Evolutionary conservation across 148 eudicot species (phyloP).

Genomic region (Rhododendron ferrugineum): DNA sequence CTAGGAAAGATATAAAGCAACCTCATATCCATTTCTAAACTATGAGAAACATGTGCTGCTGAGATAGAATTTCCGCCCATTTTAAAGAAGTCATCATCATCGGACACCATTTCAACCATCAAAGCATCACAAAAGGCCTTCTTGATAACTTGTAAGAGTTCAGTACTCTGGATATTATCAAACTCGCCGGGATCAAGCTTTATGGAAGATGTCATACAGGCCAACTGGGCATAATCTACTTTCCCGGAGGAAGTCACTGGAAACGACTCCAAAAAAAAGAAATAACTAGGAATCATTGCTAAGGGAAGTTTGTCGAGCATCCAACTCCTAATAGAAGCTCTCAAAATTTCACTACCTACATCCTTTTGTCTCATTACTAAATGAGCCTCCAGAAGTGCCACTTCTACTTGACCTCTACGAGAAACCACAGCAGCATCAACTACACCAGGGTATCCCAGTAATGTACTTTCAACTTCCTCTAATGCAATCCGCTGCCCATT

Average conservation of each 20-base stretch:
- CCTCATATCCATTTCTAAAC: constrained; percentile 78
- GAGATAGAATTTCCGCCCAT: constrained; percentile 82
- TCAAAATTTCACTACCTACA: constrained; percentile 25
- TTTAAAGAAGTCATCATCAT: constrained; percentile 66
- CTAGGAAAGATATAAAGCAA: constrained; percentile 62
- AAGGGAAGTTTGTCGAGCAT: constrained; percentile 55
- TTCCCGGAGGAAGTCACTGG: constrained; percentile 79
- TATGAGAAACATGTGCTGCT: constrained; percentile 77
- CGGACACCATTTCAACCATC: constrained; percentile 45
- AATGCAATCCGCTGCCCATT: constrained; percentile 83
- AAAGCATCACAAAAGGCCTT: constrained; percentile 68
- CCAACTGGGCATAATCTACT: constrained; percentile 50
- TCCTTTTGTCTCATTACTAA: constrained; percentile 34
- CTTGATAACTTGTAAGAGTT: constrained; percentile 41
- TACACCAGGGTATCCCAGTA: constrained; percentile 55
- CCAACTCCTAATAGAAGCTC: constrained; percentile 54
- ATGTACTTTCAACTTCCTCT: constrained; percentile 70
- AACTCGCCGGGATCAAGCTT: constrained; percentile 11
- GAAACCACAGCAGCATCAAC: constrained; percentile 70
- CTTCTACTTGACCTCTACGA: constrained; percentile 34
- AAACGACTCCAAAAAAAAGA: constrained; percentile 41
- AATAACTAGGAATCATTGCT: constrained; percentile 58
- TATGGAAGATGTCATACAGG: constrained; percentile 23
- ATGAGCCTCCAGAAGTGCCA: constrained; percentile 58
- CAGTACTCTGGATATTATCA: constrained; percentile 22